Evolutionary conservation across 2,329 filamentous ascomycete genomes (phyloP).

Genomic region (Aspergillus neoniger): DNA sequence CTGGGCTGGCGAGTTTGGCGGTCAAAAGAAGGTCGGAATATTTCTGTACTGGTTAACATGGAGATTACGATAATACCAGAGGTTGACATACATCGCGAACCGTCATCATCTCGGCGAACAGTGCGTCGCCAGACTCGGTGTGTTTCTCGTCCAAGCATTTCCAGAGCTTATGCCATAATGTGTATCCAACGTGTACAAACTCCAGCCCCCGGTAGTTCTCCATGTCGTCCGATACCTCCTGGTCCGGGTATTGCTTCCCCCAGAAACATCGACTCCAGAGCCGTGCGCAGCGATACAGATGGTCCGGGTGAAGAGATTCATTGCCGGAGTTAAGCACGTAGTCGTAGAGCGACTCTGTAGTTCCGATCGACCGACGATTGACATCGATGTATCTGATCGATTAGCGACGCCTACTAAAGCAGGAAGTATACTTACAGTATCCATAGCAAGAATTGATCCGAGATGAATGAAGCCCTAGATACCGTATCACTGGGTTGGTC

Average conservation of each 20-base stretch:
- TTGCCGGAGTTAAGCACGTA: slow-evolving; percentile 36
- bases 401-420: background rate
- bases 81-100: slow-evolving; percentile 28
- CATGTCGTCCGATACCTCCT: slow-evolving; percentile 41
- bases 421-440: slow-evolving; percentile 31
- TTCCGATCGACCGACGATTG: slow-evolving; percentile 31
- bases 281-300: slow-evolving; percentile 36
- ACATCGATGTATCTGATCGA: slow-evolving; percentile 32
- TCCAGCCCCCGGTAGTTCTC: slow-evolving; percentile 41
- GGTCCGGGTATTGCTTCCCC: slow-evolving; percentile 40
- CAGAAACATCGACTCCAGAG: slow-evolving; percentile 41
- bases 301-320: slow-evolving; percentile 35
- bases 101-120: slow-evolving; percentile 28
- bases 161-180: slow-evolving; percentile 34
- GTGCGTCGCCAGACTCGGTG: slow-evolving; percentile 20
- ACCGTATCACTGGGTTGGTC: slow-evolving; percentile 14
- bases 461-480: slow-evolving; percentile 35
- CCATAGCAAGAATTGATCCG: slow-evolving; percentile 40
- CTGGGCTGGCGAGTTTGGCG: slow-evolving; percentile 32
- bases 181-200: slow-evolving; percentile 33
- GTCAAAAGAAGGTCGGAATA: slow-evolving; percentile 41
- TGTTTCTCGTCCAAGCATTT: slow-evolving; percentile 26
- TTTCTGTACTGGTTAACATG: slow-evolving; percentile 26
- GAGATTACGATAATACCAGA: background rate
- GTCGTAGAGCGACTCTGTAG: slow-evolving; percentile 35